A percentile compares a stretch with the other conserved stretches of the same genome.
Evolutionary conservation across 2,329 filamentous ascomycete species (phyloP).

Genomic region (Cladosporium phlei): DNA sequence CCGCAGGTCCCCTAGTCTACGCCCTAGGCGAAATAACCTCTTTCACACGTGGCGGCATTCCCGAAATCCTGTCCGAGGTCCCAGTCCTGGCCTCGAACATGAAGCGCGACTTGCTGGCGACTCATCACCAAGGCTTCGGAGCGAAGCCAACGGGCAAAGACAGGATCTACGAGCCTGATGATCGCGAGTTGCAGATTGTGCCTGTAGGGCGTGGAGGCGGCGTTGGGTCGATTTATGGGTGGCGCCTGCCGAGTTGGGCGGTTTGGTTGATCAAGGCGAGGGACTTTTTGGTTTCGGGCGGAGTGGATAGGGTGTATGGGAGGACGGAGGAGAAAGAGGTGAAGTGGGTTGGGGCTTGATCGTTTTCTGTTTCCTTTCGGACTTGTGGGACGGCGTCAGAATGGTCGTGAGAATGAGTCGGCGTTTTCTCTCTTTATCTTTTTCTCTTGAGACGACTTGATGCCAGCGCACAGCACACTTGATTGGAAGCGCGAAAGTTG

Average conservation of each 20-base stretch:
- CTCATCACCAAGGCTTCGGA: constrained; percentile 14
- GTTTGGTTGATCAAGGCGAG: constrained; percentile 36
- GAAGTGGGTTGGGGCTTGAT: too few species aligned
- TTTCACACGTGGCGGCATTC: constrained; percentile 34
- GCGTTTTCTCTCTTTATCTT: too few species aligned
- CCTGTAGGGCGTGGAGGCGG: constrained; percentile 37
- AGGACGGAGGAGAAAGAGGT: constrained; percentile 1
- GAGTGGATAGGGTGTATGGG: constrained; percentile 18
- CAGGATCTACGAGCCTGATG: constrained; percentile 29
- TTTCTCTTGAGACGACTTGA: too few species aligned
- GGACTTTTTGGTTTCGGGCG: constrained; percentile 32
- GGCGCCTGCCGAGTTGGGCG: constrained; percentile 33
- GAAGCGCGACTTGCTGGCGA: constrained; percentile 38
- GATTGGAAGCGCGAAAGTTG: too few species aligned
- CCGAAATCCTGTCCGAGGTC: constrained; percentile 34
- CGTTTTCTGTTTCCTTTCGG: too few species aligned
- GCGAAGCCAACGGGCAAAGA: constrained; percentile 26
- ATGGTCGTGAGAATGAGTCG: too few species aligned
- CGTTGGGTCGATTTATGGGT: constrained; percentile 36
- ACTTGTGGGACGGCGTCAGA: too few species aligned
- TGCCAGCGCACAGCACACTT: too few species aligned
- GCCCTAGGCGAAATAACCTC: constrained; percentile 41
- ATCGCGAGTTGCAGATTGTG: constrained; percentile 34
- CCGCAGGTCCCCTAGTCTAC: constrained; percentile 39
- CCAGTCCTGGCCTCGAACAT: constrained; percentile 39